Evolutionary conservation across 495 filamentous ascomycete genomes (phyloP).

Genomic region (Gamarada debralockiae): DNA sequence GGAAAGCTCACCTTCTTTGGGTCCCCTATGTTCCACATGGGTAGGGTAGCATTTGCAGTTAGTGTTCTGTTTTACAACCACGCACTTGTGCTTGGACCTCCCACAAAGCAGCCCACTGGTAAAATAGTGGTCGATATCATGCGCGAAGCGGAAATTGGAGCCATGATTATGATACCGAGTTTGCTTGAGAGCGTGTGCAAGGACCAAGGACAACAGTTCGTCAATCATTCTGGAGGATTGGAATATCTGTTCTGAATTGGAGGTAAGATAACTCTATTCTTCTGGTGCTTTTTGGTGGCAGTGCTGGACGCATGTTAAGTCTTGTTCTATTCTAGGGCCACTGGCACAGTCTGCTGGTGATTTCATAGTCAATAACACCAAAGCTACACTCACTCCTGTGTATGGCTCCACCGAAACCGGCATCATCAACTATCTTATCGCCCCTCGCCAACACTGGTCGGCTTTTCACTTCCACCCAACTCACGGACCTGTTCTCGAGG

Average conservation of each 20-base stretch:
- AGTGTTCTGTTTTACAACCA: background rate
- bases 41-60: background rate
- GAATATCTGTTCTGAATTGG: conserved; percentile 1
- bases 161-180: background rate
- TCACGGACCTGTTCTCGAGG: conserved; percentile 39
- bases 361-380: background rate
- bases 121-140: background rate
- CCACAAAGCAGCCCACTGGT: background rate
- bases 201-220: background rate
- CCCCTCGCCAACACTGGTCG: conserved; percentile 36
- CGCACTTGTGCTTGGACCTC: background rate
- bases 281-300: background rate
- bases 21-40: conserved; percentile 2
- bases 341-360: background rate
- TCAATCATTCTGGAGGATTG: background rate
- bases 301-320: too few relatives aligned
- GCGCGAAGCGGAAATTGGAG: background rate
- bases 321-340: too few relatives aligned
- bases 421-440: background rate
- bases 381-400: background rate
- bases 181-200: background rate
- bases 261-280: too few relatives aligned
- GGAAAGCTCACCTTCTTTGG: background rate
- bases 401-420: conserved; percentile 5
- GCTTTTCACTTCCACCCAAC: conserved; percentile 48